Evolutionary conservation across 2,329 filamentous ascomycete species (phyloP), one percentile per base, ranked within the genome.

Genomic region (Fusarium goolgardi): DNA sequence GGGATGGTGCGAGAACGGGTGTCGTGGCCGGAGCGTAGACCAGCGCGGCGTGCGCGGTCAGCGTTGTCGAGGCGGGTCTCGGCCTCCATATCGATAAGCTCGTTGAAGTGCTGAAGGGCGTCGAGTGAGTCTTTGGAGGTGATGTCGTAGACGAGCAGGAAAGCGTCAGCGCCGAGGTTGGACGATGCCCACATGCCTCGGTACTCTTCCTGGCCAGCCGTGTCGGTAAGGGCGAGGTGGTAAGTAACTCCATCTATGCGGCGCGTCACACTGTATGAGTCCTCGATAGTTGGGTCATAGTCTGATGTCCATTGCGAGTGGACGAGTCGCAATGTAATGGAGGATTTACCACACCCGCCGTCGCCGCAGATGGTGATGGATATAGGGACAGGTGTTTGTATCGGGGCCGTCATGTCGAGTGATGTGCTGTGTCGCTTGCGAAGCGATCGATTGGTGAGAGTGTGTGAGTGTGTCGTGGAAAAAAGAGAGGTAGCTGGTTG

Each of bases 141-240:
- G 79, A 96, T 95, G 81, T 96, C 92, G 85, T 96, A 96, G 71
- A 96, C 92, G 73, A 96, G 86, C 23, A 96, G 84, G 81, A 95
- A 96, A 67, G 92, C 92, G 77, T 96, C 92, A 65, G 91, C 90
- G 76, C 88, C 86, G 18, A 95, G 86, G 77, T 94, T 95, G 25
- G 89, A 90, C 34, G 88, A 85, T 2, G 91, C 91, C 92, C 92
- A 96, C 83, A 96, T 92, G 72, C 91, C 90, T 70, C 92, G 90
- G 81, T 96, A 96, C 81, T 96, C 92, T 80, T 96, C 92, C 78
- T 96, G 92, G n/a, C 92, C 92, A 27, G 92, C 92, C 2, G 92
- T 95, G 82, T 96, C 92, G 62, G 91, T 95, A 50, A 96, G 85
- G 49, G 86, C 85, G 35, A 96, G 88, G 78, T 92, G 90, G 84